Evolutionary conservation across 164 flowering plant species (phyloP).

Genomic region (Echeveria elegans): DNA sequence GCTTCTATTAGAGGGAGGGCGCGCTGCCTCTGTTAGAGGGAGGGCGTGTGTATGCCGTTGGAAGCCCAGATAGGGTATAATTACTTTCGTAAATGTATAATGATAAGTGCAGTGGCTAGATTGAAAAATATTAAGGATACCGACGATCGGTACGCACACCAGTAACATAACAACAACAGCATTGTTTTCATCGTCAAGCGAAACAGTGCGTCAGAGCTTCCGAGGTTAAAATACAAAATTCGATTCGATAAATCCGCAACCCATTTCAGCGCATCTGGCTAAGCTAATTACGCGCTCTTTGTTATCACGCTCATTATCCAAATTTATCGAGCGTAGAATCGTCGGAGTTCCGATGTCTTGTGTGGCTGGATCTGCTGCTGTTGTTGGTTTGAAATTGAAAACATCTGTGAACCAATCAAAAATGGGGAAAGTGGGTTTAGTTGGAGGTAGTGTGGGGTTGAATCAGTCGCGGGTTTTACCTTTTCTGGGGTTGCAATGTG

Average conservation of each 20-base stretch:
- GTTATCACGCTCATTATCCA: neutral
- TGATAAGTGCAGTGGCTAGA: too few relatives aligned
- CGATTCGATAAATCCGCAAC: neutral
- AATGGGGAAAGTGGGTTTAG: neutral
- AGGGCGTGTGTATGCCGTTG: too few relatives aligned
- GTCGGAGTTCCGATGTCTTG: slow-evolving; percentile 1
- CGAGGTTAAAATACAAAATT: neutral
- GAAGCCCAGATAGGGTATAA: too few relatives aligned
- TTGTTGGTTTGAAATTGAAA: neutral
- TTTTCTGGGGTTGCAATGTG: neutral
- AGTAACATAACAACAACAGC: neutral
- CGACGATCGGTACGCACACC: neutral
- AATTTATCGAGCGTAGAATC: neutral
- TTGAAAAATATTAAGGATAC: too few relatives aligned
- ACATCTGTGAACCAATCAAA: neutral
- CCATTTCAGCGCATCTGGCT: neutral
- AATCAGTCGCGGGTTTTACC: neutral
- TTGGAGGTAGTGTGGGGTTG: neutral
- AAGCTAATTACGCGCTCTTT: neutral
- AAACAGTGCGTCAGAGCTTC: neutral
- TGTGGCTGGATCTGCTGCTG: slow-evolving; percentile 3
- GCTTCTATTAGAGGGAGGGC: too few relatives aligned
- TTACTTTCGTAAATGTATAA: too few relatives aligned
- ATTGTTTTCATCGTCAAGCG: neutral
- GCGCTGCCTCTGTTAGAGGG: too few relatives aligned